phyloP scores from a whole-genome alignment of 2,329 filamentous ascomycete species.

The Fusarium napiforme region DNA sequence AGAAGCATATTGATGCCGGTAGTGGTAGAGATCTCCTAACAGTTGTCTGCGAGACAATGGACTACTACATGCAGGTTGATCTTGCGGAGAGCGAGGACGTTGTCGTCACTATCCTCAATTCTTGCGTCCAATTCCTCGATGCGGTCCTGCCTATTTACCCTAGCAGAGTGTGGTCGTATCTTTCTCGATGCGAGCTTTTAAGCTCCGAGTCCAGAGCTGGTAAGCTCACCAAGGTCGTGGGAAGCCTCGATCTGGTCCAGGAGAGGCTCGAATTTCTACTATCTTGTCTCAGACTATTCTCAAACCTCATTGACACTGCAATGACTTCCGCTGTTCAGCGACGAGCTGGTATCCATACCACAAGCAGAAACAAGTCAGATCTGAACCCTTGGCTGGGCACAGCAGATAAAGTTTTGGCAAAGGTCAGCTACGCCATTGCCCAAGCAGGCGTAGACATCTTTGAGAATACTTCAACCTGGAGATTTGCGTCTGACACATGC shows the following conservation, averaged over 20 bases:
- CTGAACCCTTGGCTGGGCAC: constrained; percentile 74
- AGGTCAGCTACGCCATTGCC: constrained; percentile 77
- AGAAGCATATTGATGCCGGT: constrained; percentile 61
- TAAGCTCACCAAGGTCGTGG: constrained; percentile 80
- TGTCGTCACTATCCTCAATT: constrained; percentile 72
- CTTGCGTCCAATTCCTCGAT: constrained; percentile 83
- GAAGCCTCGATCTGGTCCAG: constrained; percentile 81
- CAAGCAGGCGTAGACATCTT: constrained; percentile 84
- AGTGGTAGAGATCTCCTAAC: constrained; percentile 79
- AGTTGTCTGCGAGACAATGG: constrained; percentile 86
- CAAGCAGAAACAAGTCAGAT: constrained; percentile 57
- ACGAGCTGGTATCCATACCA: constrained; percentile 64
- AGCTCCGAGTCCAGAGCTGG: constrained; percentile 80
- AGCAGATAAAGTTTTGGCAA: constrained; percentile 80
- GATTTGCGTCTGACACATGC: constrained; percentile 76
- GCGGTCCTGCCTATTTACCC: constrained; percentile 79
- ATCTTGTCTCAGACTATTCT: constrained; percentile 78
- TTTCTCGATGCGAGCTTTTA: constrained; percentile 83
- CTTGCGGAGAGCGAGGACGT: constrained; percentile 67
- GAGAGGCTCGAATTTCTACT: constrained; percentile 82
- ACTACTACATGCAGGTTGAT: constrained; percentile 72
- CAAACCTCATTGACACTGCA: constrained; percentile 79
- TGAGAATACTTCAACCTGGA: constrained; percentile 88
- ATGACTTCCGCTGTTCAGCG: constrained; percentile 75
- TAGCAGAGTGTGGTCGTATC: constrained; percentile 88